These are phyloP conservation scores for Hypoxylon sp. DNA, from an alignment of 2,329 filamentous ascomycete genomes.

Conservation along the genomic window DNA sequence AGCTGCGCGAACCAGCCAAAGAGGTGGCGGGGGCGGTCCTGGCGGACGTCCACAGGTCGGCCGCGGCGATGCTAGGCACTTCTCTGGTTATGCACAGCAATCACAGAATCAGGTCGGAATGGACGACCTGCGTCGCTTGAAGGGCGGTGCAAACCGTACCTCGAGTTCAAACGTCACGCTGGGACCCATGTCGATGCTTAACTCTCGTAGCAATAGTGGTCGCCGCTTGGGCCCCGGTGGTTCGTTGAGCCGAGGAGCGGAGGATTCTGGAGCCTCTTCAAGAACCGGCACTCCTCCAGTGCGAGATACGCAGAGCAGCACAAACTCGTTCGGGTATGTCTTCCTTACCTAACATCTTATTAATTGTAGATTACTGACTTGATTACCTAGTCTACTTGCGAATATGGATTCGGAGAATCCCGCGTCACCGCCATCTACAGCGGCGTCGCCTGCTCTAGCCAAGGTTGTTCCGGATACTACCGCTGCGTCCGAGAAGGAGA, in stretches of 20 bases:
- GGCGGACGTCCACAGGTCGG: slow-evolving; percentile 79
- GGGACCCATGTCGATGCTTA: slow-evolving; percentile 88
- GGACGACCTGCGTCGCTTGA: slow-evolving; percentile 90
- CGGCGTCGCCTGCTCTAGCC: slow-evolving; percentile 73
- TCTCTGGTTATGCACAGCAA: slow-evolving; percentile 79
- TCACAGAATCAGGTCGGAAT: slow-evolving; percentile 89
- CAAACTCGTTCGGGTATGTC: slow-evolving; percentile 93
- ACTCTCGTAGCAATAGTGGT: slow-evolving; percentile 90
- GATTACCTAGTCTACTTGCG: slow-evolving; percentile 67
- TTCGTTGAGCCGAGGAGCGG: slow-evolving; percentile 77
- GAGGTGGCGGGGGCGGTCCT: slow-evolving; percentile 74
- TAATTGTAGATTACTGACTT: slow-evolving; percentile 49
- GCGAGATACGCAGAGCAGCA: slow-evolving; percentile 70
- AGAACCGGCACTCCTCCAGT: slow-evolving; percentile 89
- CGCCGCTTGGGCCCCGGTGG: slow-evolving; percentile 82
- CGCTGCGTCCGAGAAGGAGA: slow-evolving; percentile 63
- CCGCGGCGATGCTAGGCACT: slow-evolving; percentile 88
- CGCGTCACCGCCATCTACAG: slow-evolving; percentile 76
- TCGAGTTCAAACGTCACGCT: slow-evolving; percentile 75
- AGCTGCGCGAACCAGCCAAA: slow-evolving; percentile 68
- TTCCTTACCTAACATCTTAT: background rate
- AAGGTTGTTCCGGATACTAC: slow-evolving; percentile 70
- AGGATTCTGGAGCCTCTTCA: slow-evolving; percentile 89
- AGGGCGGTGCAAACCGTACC: slow-evolving; percentile 69
- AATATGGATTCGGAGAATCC: slow-evolving; percentile 70